These are phyloP conservation scores for Xerocomus potaroensis DNA, from an alignment of 768 basidiomycete genomes.

Conservation along the genomic window DNA sequence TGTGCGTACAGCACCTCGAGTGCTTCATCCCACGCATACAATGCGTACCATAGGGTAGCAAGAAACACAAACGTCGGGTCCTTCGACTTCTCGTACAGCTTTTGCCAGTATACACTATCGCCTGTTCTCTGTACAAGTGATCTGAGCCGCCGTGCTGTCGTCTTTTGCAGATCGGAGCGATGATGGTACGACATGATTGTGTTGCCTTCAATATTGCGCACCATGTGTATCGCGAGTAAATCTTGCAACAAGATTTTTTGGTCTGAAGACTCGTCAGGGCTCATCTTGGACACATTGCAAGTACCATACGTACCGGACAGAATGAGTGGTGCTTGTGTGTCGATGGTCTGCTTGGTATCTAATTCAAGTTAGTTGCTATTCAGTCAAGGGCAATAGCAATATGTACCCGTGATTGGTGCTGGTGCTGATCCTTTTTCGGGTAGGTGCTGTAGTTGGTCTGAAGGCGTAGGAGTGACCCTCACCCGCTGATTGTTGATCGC, in stretches of 20 bases:
- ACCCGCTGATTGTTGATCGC: constrained; percentile 30
- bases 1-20: constrained; percentile 50
- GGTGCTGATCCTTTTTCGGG: constrained; percentile 1
- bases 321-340: constrained; percentile 32
- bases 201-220: constrained; percentile 25
- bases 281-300: neutral
- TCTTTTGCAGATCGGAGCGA: constrained; percentile 20
- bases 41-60: constrained; percentile 51
- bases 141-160: constrained; percentile 26
- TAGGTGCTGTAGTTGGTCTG: constrained; percentile 8
- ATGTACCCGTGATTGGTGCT: constrained; percentile 15
- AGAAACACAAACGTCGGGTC: constrained; percentile 34
- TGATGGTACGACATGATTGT: constrained; percentile 37
- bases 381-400: neutral
- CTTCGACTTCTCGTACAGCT: constrained; percentile 27
- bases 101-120: constrained; percentile 36
- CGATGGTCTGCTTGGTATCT: constrained; percentile 26
- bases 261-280: constrained; percentile 4
- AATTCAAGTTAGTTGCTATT: neutral
- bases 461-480: constrained; percentile 12
- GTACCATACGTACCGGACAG: constrained; percentile 15
- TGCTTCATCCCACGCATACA: constrained; percentile 61
- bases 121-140: constrained; percentile 31
- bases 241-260: constrained; percentile 30
- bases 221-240: constrained; percentile 38